phyloP scores from a whole-genome alignment of 2,329 filamentous ascomycete species.

The Colletotrichum acutatum region DNA sequence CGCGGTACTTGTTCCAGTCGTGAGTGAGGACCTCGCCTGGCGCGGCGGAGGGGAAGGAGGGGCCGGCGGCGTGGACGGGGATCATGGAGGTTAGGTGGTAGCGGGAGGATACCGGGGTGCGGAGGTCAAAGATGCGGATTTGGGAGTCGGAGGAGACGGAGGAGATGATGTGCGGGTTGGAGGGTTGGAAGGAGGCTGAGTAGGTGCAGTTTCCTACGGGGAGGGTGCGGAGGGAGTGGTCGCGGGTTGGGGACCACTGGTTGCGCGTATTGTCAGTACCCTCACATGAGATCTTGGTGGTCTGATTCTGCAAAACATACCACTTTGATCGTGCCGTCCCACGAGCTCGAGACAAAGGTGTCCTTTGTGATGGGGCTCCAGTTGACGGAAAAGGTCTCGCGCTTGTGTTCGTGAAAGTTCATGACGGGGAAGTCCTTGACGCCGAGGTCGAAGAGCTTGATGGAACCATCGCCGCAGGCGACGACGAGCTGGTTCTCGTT shows the following conservation, averaged over 20 bases:
- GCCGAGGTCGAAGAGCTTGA: constrained; percentile 92
- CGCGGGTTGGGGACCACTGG: constrained; percentile 88
- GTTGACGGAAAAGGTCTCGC: constrained; percentile 90
- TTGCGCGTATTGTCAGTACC: too few relatives aligned
- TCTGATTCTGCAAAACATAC: constrained; percentile 51
- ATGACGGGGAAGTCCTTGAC: constrained; percentile 87
- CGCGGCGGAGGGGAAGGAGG: constrained; percentile 51
- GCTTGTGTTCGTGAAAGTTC: constrained; percentile 92
- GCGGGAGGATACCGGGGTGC: constrained; percentile 84
- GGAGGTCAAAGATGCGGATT: constrained; percentile 89
- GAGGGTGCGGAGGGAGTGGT: constrained; percentile 82
- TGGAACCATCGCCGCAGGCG: constrained; percentile 90
- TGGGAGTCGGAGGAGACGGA: constrained; percentile 91
- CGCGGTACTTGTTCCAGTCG: constrained; percentile 99
- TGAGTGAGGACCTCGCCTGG: constrained; percentile 90
- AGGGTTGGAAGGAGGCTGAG: constrained; percentile 89
- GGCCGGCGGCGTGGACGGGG: constrained; percentile 79
- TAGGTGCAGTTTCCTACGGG: constrained; percentile 96
- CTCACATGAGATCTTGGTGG: too few relatives aligned
- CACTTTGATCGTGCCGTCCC: constrained; percentile 96
- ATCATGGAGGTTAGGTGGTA: constrained; percentile 89
- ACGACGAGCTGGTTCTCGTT: constrained; percentile 95
- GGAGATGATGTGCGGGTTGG: constrained; percentile 85
- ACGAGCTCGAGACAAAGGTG: constrained; percentile 89
- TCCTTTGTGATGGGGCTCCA: constrained; percentile 95